Conservation (phyloP, 2,329 filamentous ascomycete genomes). For the Colletotrichum lupini region DNA sequence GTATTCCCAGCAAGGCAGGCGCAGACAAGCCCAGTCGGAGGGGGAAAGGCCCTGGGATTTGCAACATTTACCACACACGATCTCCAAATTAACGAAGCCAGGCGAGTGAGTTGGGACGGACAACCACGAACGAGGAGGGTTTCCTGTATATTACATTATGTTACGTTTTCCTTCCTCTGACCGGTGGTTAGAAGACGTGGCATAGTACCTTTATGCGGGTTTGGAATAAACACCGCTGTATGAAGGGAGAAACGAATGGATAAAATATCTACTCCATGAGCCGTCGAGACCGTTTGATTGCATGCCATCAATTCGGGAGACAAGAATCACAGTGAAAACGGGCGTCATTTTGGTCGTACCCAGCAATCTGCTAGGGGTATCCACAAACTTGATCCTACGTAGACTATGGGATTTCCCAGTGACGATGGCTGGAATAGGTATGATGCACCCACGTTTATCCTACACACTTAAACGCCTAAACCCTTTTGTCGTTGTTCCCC, state of each 20-base stretch:
- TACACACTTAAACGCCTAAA: conserved; percentile 28
- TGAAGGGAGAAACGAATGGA: background rate
- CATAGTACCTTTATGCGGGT: conserved; percentile 16
- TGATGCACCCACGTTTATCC: conserved; percentile 27
- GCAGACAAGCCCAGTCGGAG: background rate
- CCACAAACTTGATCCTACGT: conserved; percentile 25
- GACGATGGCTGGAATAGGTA: conserved; percentile 6
- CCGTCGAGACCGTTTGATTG: background rate
- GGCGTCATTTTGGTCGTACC: background rate
- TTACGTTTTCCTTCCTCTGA: conserved; percentile 6
- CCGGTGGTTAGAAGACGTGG: conserved; percentile 27
- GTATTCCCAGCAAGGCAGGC: conserved; percentile 22
- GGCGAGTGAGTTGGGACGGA: background rate
- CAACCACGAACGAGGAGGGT: conserved; percentile 1
- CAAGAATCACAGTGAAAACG: background rate
- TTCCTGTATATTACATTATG: conserved; percentile 33
- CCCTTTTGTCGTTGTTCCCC: conserved; percentile 16
- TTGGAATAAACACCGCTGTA: conserved; percentile 9
- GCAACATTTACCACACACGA: background rate
- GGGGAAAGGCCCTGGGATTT: background rate
- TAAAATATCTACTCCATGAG: conserved; percentile 21
- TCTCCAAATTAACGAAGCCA: conserved; percentile 3
- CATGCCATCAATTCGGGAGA: background rate
- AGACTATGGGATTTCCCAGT: conserved; percentile 10
- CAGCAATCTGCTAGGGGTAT: conserved; percentile 27